Evolutionary conservation across 2,329 filamentous ascomycete species (phyloP).

Genomic region (Fusarium chlamydosporum): DNA sequence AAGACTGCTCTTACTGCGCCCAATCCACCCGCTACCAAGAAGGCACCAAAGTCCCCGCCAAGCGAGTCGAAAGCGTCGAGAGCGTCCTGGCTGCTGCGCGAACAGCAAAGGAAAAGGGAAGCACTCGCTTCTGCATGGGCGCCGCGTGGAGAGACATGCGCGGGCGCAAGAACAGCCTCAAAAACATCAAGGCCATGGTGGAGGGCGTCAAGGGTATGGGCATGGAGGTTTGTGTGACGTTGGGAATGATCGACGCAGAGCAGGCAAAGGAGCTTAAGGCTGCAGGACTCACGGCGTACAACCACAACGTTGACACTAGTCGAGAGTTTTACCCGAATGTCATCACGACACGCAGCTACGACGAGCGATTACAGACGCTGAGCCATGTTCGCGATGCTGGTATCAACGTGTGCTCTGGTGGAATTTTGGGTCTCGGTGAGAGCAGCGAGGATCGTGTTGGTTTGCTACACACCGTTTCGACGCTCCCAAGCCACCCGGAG

Average conservation of each 20-base stretch:
- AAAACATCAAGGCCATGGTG: conserved; percentile 90
- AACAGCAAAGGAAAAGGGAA: conserved; percentile 84
- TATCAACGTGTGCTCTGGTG: conserved; percentile 90
- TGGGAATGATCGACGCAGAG: conserved; percentile 88
- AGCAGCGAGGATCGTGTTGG: conserved; percentile 83
- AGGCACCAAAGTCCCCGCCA: conserved; percentile 83
- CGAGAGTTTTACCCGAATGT: conserved; percentile 89
- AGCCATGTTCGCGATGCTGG: conserved; percentile 86
- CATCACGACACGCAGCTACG: conserved; percentile 88
- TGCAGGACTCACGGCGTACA: conserved; percentile 90
- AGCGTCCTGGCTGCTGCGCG: conserved; percentile 83
- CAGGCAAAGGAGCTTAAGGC: conserved; percentile 87
- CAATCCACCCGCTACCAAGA: conserved; percentile 85
- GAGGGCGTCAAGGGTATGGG: conserved; percentile 82
- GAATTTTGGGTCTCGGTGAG: conserved; percentile 89
- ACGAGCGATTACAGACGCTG: conserved; percentile 86
- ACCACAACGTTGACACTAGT: conserved; percentile 93
- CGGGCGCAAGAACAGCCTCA: conserved; percentile 84
- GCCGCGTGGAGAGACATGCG: conserved; percentile 96
- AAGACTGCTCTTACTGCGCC: conserved; percentile 94
- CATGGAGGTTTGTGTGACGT: conserved; percentile 94
- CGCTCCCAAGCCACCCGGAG: conserved; percentile 85
- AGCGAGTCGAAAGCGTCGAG: conserved; percentile 83
- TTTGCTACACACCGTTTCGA: conserved; percentile 85
- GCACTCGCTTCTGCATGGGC: conserved; percentile 95